Percentiles rank a stretch among this genome's conserved stretches.
Evolutionary conservation across 2,329 filamentous ascomycete genomes (phyloP).

Genomic region (Blastomyces silverae): DNA sequence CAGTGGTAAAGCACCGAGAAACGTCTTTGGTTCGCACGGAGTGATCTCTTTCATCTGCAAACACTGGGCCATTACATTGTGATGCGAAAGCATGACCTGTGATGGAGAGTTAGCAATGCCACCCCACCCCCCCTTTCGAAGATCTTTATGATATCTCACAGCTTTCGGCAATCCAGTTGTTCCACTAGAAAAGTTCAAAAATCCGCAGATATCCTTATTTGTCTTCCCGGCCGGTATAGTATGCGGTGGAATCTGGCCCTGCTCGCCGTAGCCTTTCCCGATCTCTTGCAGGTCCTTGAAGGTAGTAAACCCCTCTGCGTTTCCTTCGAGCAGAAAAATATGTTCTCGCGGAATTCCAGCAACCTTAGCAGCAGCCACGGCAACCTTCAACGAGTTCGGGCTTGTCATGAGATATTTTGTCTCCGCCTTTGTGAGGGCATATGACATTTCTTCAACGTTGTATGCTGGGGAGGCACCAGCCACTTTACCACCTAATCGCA

Average conservation of each 20-base stretch:
- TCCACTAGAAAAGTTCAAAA: slow-evolving; percentile 45
- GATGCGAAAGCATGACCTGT: slow-evolving; percentile 48
- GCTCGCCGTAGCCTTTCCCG: slow-evolving; percentile 31
- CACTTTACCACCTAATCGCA: slow-evolving; percentile 43
- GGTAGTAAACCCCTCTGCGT: slow-evolving; percentile 44
- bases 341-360: slow-evolving; percentile 48
- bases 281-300: slow-evolving; percentile 24
- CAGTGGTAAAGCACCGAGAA: slow-evolving; percentile 54
- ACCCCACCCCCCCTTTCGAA: background rate
- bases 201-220: slow-evolving; percentile 46
- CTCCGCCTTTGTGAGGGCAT: slow-evolving; percentile 51
- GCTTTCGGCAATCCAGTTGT: slow-evolving; percentile 48
- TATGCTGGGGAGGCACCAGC: slow-evolving; percentile 58
- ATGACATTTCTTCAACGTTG: slow-evolving; percentile 58
- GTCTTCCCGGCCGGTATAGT: slow-evolving; percentile 46
- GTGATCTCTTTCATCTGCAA: slow-evolving; percentile 53
- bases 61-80: slow-evolving; percentile 55
- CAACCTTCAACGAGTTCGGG: slow-evolving; percentile 47
- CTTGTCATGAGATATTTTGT: slow-evolving; percentile 53
- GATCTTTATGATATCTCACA: slow-evolving; percentile 21
- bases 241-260: slow-evolving; percentile 44
- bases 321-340: slow-evolving; percentile 50
- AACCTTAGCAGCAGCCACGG: slow-evolving; percentile 46
- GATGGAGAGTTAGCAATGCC: background rate
- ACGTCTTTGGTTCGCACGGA: slow-evolving; percentile 43